Evolutionary conservation across 371 early-diverging fungal genomes (phyloP), one percentile per base, ranked within the genome.

Genomic region (Rhizopus sp.): DNA sequence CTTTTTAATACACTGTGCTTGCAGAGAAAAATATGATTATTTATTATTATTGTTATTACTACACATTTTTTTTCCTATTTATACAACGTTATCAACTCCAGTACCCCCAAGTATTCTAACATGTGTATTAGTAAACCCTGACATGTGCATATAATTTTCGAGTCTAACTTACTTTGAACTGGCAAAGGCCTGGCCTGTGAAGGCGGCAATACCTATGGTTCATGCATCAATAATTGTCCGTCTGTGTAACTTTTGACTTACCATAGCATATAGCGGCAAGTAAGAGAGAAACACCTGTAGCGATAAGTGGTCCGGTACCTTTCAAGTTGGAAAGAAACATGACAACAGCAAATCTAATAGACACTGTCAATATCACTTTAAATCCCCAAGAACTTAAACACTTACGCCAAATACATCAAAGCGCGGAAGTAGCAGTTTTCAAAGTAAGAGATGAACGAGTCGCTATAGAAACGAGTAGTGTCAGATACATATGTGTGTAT

Each of bases 341-440:
- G 13, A 76, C 65, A 34, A 76, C 62, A 17, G 77, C 70, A 64
- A 76, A 70, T 6, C 73, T 76, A 53, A 8, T 31, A 50, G 23
- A 41, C 12, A 57, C 4, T 12, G 23, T 44, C 13, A 56, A 44
- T 50, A 15, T 32, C 8, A 29, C 35, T 7, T 12, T 31, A 41
- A 6, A 17, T 48, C 12, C 13, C 8, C 35, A 7, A 32, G 29
- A n/a, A 3, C 9, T 46, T 6, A 7, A 10, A 8, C 6, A 63
- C 69, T 70, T 76, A 76, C 77, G 63, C 62, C 38, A 76, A 62
- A 44, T 76, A 73, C 57, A 76, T 50, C 32, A 55, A 37, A 7
- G 77, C 71, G 40, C 77, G 73, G 53, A 76, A 66, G 38, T 66
- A 76, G 42, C 64, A 69, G 60, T 73, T 76, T 53, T 76, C 73